phyloP scores from a whole-genome alignment of 1,284 basidiomycete species.

The Phellopilus nigrolimitatus region DNA sequence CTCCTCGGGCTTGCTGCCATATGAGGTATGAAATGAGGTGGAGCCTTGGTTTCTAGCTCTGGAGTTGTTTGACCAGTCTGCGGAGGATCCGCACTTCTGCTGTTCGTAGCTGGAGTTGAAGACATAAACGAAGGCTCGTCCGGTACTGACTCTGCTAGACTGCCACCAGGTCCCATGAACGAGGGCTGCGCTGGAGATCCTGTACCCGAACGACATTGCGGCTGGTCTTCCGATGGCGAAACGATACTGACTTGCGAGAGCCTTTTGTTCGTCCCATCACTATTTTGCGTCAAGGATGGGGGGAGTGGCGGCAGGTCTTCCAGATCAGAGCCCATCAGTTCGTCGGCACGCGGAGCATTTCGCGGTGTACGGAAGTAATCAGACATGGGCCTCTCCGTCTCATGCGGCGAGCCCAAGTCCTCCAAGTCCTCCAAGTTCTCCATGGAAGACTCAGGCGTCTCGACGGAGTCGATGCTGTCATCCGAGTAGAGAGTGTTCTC shows the following conservation, averaged over 20 bases:
- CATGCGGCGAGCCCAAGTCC: slow-evolving; percentile 12
- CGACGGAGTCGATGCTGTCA: neutral
- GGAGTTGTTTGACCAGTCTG: too few relatives aligned
- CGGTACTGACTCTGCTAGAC: too few relatives aligned
- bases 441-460: neutral
- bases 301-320: slow-evolving; percentile 13
- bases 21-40: too few relatives aligned
- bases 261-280: neutral
- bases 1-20: too few relatives aligned
- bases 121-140: neutral
- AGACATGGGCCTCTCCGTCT: slow-evolving; percentile 13
- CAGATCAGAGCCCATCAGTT: neutral
- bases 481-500: neutral
- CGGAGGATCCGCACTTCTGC: too few relatives aligned
- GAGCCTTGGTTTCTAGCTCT: too few relatives aligned
- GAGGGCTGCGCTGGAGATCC: too few relatives aligned
- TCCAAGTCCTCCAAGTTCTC: neutral
- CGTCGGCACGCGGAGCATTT: slow-evolving; percentile 1
- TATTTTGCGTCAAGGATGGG: neutral
- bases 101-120: neutral
- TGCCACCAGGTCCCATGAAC: too few relatives aligned
- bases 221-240: too few relatives aligned
- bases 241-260: neutral
- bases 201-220: too few relatives aligned
- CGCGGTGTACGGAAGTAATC: slow-evolving; percentile 15